Percentiles rank a stretch among this genome's conserved stretches.
Evolutionary conservation across 73 alveolate species (phyloP).

Genomic region (Tetrahymena borealis): DNA sequence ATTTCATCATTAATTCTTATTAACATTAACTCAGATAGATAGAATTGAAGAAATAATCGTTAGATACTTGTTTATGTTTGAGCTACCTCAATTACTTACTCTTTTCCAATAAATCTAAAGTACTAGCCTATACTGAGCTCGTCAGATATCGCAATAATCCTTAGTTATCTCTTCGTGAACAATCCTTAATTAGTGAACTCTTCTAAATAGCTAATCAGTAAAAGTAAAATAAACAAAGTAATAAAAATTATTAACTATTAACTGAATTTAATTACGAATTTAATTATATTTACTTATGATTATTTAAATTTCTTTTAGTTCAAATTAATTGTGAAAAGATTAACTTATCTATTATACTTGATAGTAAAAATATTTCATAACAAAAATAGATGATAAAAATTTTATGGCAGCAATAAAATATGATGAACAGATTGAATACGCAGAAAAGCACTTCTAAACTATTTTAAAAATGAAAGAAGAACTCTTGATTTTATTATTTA

Average conservation of each 20-base stretch:
- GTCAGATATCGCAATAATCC: not conserved
- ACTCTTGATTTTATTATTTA: not conserved
- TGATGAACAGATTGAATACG: not conserved
- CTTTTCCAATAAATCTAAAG: not conserved
- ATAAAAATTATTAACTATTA: not conserved
- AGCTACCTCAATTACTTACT: not conserved
- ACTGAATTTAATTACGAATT: not conserved
- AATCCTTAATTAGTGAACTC: not conserved
- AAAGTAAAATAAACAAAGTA: not conserved
- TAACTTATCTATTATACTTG: not conserved
- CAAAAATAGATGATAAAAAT: not conserved
- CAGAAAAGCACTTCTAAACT: not conserved
- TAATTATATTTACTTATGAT: not conserved
- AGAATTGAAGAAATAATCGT: not conserved
- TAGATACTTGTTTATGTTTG: not conserved
- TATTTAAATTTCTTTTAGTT: not conserved
- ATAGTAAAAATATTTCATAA: too few species aligned
- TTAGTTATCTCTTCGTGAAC: not conserved
- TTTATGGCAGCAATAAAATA: not conserved
- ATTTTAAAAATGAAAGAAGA: not conserved
- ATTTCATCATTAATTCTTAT: not conserved
- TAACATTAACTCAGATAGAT: not conserved
- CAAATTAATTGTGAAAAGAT: not conserved
- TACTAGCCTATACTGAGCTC: not conserved
- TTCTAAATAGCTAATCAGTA: not conserved